Base-by-base conservation (phyloP, 1,284 basidiomycete species). In the Filobasidium uniguttulatum region DNA sequence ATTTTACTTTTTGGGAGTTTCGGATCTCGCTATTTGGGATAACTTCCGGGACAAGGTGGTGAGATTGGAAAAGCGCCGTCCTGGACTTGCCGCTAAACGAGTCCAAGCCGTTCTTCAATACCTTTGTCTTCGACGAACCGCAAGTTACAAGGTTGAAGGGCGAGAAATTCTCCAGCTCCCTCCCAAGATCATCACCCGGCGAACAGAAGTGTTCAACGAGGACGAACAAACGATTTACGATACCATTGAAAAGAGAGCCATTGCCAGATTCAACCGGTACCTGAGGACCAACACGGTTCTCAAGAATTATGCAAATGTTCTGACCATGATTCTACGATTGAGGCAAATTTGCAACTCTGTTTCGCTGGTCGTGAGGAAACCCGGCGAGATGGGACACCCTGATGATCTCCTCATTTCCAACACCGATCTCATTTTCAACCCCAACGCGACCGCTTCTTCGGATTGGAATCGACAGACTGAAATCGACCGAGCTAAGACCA, bases 161-260 rank as follows among this genome's bases (percentile, higher is more conserved):
- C 54, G 58, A 31, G 57, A 57, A 10, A 57, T 68, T 34, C 57
- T 68, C 17, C 53, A 62, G 23, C 59, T 70, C 2, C 59, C 60
- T 0, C 38, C 40, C n/a, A 67, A 68, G 56, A 57, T 52, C 0
- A 60, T 60, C 6, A 55, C 60, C 7, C 50, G 67, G 9, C 57
- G 59, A 2, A 53, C 59, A 40, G 59, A 68, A 9, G 57, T 59
- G 3, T 52, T 52, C 26, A 46, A 52, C 19, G 36, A 44, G 15
- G 66, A 70, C 20, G 69, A 71, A 55, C 57, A 66, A 17, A 59
- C 61, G 8, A 63, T 70, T 14, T 71, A 71, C 57, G 57, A 56
- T 10, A 55, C 59, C 4, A 56, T 68, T 25, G 67, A 70, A 47
- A 58, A 57, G 25, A 55, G 61, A 8, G 66, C 63, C 26, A 54